Evolutionary conservation across 2,329 filamentous ascomycete genomes (phyloP), one percentile per base, ranked within the genome.

Genomic region (Penicillium sclerotiorum): DNA sequence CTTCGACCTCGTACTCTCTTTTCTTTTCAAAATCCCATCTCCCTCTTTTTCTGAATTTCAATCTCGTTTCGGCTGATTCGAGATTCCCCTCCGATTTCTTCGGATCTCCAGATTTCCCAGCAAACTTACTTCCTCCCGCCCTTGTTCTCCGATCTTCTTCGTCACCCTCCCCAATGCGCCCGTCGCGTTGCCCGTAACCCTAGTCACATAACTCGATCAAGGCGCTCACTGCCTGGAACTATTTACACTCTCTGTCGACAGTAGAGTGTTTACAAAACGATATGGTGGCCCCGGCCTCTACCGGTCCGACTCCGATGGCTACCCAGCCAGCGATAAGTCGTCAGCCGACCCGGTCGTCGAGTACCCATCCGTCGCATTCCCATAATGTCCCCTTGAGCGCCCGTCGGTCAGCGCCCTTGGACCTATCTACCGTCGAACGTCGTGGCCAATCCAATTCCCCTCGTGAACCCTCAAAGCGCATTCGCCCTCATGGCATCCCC

Each of bases 341-440:
- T 56, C 66, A 65, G 46, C 65, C 70, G 45, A 64, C 68, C 59
- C 72, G 73, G 45, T 68, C 69, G 35, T 71, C 73, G 52, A 74
- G 70, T 58, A 70, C 70, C 30, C 69, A 73, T 54, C 70, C 73
- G 44, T 72, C 69, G 53, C 73, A 77, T 65, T 68, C 73, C 33
- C 71, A 72, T 59, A 75, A 75, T 66, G 80, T 82, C 27, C 84
- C 85, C 43, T 74, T 87, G 65, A 87, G 84, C 73, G 82, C 82
- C 64, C 80, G 84, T 59, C 78, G 82, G 62, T 82, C 84, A 33
- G 77, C 80, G 50, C 84, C 90, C 39, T 78, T 99, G 53, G 92
- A 97, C 64, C 76, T 97, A 61, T 85, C 84, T 43, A 95, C 90
- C 1, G 94, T 99, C 53, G 94, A 97, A 77, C 87, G 93, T 65